Evolutionary conservation across 164 flowering plant species (phyloP), one percentile per base, ranked within the genome.

Genomic region (Magnolia officinalis): DNA sequence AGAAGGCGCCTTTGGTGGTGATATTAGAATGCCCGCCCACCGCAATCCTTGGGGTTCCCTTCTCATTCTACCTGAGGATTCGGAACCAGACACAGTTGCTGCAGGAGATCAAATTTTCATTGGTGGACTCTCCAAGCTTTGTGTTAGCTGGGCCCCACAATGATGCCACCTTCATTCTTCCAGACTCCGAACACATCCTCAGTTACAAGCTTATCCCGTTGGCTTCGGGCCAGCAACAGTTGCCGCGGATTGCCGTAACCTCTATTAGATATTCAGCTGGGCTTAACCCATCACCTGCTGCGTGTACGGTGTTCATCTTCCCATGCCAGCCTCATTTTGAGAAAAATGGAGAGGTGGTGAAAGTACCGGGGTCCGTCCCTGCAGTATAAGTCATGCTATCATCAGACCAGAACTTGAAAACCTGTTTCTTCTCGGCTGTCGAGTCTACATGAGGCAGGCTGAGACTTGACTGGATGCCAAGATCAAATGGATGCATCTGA

Each of bases 1-100:
- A 96, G 83, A 70, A 77, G 65, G 80, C 95, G 21, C 96, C 97
- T 1, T 31, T 96, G 77, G 75, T 91, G 51, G 86, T 94, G 80
- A 83, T 81, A 75, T 75, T 92, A 84, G 91, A 90, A 72, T 94
- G 97, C 67, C 99, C 97, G 49, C 95, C 99, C 79, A 88, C 89
- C 83, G 93, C 95, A 16, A 76, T 90, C 75, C 87, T 92, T 58
- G 98, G 98, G 63, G 86, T 82, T 31, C 94, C 99, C n/a, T 96
- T 96, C 81, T 84, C 91, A 18, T 93, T 83, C 83, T 86, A 79
- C 58, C 69, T 92, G 75, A 92, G 77, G 73, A 87, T 96, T 76
- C 76, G 73, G 69, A 96, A 96, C 78, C 90, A 85, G 69, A 92
- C 98, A 21, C 77, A 82, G 71, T 75, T 93, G 74, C 95, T 94